phyloP scores from a whole-genome alignment of 2,329 filamentous ascomycete genomes.

The Phialocephala subalpina region DNA sequence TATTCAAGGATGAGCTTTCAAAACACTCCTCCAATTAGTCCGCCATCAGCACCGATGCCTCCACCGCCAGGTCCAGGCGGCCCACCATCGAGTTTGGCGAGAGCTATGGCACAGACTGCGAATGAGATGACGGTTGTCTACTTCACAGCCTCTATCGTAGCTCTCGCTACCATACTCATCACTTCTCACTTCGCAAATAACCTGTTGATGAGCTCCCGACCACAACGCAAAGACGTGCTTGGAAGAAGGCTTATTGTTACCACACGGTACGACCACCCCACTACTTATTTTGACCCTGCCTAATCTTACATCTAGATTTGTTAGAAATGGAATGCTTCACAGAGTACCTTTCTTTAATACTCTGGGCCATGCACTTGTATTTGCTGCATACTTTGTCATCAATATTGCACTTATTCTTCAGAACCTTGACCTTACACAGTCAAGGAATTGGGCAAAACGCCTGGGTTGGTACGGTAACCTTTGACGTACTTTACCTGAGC shows the following conservation, averaged over 20 bases:
- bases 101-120: neutral
- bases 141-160: neutral
- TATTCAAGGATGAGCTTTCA: neutral
- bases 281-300: neutral
- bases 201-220: neutral
- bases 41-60: neutral
- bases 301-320: neutral
- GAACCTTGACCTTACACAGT: slow-evolving; percentile 31
- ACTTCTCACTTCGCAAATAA: neutral
- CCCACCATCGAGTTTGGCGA: neutral
- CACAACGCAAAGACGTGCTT: neutral
- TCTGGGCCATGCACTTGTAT: slow-evolving; percentile 47
- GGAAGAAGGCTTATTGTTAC: neutral
- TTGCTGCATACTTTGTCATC: slow-evolving; percentile 45
- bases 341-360: slow-evolving; percentile 36
- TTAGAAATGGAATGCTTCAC: slow-evolving; percentile 21
- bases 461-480: neutral
- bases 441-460: neutral
- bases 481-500: neutral
- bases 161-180: neutral
- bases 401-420: slow-evolving; percentile 47
- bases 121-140: slow-evolving; percentile 11
- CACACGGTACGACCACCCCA: neutral
- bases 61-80: neutral
- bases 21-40: neutral